Conservation (phyloP, 2,329 filamentous ascomycete genomes). For the Phyllosticta citrichinensis region DNA sequence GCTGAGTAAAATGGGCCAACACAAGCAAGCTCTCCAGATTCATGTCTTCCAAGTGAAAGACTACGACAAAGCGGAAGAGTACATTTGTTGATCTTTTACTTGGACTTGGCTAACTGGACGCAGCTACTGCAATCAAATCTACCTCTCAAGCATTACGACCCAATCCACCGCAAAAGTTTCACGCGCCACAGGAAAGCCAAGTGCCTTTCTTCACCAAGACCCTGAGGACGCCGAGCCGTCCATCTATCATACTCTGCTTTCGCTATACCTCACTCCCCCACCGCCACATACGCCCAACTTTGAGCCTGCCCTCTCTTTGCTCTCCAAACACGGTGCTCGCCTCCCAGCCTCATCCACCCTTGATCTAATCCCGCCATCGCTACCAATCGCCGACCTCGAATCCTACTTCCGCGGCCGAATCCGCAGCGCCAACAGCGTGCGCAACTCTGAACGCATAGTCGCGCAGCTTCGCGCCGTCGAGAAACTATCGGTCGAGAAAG, state of each 20-base stretch:
- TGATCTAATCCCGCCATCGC: constrained; percentile 68
- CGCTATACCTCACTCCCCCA: constrained; percentile 77
- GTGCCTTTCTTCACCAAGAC: constrained; percentile 30
- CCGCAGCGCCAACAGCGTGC: constrained; percentile 68
- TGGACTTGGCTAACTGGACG: constrained; percentile 36
- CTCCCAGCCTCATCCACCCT: constrained; percentile 81
- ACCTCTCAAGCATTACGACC: constrained; percentile 37
- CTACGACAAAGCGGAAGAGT: constrained; percentile 88
- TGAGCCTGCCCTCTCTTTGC: constrained; percentile 69
- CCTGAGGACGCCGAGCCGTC: constrained; percentile 54
- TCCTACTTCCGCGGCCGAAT: constrained; percentile 90
- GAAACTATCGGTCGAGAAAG: constrained; percentile 65
- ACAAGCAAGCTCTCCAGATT: constrained; percentile 92
- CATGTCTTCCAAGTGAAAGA: constrained; percentile 92
- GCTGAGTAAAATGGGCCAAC: constrained; percentile 87
- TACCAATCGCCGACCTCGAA: constrained; percentile 71
- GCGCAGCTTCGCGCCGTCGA: constrained; percentile 68
- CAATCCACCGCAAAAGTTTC: constrained; percentile 21
- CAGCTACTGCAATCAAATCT: constrained; percentile 72
- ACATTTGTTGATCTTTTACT: background rate
- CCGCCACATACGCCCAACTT: constrained; percentile 62
- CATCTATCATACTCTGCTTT: constrained; percentile 85
- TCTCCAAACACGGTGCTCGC: constrained; percentile 87
- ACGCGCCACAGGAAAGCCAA: constrained; percentile 1
- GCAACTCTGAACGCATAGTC: constrained; percentile 72